Percentiles rank a stretch among this genome's conserved stretches.
Conservation (phyloP, 2,329 filamentous ascomycete species). For the Magnaporthiopsis incrustans region DNA sequence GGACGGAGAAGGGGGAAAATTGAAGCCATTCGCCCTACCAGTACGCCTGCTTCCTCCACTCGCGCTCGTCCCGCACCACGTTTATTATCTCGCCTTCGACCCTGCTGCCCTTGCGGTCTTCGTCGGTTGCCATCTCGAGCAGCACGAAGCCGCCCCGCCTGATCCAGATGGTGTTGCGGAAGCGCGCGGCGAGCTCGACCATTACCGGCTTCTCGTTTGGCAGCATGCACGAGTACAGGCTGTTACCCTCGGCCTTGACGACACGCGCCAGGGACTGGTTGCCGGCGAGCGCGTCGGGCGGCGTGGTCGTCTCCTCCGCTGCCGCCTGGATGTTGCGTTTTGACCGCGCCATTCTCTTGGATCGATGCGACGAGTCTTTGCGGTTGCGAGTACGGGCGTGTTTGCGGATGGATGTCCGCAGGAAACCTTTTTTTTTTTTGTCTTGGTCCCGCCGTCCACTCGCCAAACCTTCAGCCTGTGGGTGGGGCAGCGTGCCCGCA, state of each 20-base stretch:
- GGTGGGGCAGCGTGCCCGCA: neutral
- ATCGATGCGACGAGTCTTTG: neutral
- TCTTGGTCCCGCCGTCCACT: too few species aligned
- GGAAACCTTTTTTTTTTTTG: neutral
- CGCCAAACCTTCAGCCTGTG: neutral
- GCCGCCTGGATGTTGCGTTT: constrained; percentile 73
- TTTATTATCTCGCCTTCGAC: constrained; percentile 86
- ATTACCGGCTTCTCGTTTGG: constrained; percentile 59
- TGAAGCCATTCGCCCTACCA: constrained; percentile 49
- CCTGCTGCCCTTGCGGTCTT: constrained; percentile 64
- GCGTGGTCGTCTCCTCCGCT: constrained; percentile 59
- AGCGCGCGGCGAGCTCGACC: constrained; percentile 71
- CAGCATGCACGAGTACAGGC: constrained; percentile 72
- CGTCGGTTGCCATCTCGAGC: constrained; percentile 57
- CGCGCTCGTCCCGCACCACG: constrained; percentile 82
- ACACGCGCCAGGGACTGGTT: constrained; percentile 69
- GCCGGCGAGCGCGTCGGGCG: constrained; percentile 48
- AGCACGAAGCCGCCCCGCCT: constrained; percentile 83
- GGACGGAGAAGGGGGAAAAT: too few species aligned
- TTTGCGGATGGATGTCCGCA: neutral
- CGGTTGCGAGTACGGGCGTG: neutral
- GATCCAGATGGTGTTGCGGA: constrained; percentile 91
- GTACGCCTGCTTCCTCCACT: constrained; percentile 81
- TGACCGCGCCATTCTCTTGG: constrained; percentile 54
- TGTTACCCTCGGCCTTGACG: constrained; percentile 78